These are phyloP conservation scores for Phytophthora europaea DNA, from an alignment of 352 stramenopile species.

Conservation along the genomic window DNA sequence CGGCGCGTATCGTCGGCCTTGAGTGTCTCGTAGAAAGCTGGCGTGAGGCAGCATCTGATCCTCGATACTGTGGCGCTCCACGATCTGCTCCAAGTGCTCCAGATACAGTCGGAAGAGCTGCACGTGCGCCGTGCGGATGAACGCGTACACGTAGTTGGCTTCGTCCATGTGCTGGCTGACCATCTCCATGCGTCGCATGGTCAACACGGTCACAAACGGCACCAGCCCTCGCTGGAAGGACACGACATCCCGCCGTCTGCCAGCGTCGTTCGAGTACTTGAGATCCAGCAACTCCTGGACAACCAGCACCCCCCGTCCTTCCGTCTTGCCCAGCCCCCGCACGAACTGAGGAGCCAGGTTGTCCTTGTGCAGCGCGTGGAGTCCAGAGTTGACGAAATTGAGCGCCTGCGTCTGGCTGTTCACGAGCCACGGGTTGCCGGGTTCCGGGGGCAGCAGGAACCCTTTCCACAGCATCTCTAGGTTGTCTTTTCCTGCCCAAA, in stretches of 20 bases:
- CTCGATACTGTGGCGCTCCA: slow-evolving; percentile 43
- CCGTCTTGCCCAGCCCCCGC: slow-evolving; percentile 39
- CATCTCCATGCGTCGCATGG: slow-evolving; percentile 47
- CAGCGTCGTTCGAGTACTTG: slow-evolving; percentile 45
- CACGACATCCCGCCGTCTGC: slow-evolving; percentile 34
- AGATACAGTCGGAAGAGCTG: slow-evolving; percentile 44
- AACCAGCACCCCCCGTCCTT: slow-evolving; percentile 37
- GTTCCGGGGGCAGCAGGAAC: slow-evolving; percentile 32
- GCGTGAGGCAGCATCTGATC: slow-evolving; percentile 30
- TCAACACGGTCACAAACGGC: slow-evolving; percentile 43
- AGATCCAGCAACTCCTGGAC: slow-evolving; percentile 40
- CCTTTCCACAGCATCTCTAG: slow-evolving; percentile 47
- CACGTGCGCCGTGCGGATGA: slow-evolving; percentile 30
- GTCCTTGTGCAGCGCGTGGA: slow-evolving; percentile 46
- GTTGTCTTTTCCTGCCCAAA: slow-evolving; percentile 28
- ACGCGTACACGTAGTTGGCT: slow-evolving; percentile 54
- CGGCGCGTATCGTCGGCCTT: slow-evolving; percentile 42
- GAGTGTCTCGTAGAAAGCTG: slow-evolving; percentile 33
- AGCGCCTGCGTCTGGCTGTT: slow-evolving; percentile 47
- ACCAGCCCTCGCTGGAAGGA: slow-evolving; percentile 53
- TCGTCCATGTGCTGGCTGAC: slow-evolving; percentile 47
- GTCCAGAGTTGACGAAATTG: slow-evolving; percentile 55
- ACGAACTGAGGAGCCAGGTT: slow-evolving; percentile 44
- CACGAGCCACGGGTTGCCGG: slow-evolving; percentile 26
- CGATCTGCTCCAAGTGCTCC: slow-evolving; percentile 41